Evolutionary conservation across 2,329 filamentous ascomycete species (phyloP).

Genomic region (Pestalotiopsis fici): DNA sequence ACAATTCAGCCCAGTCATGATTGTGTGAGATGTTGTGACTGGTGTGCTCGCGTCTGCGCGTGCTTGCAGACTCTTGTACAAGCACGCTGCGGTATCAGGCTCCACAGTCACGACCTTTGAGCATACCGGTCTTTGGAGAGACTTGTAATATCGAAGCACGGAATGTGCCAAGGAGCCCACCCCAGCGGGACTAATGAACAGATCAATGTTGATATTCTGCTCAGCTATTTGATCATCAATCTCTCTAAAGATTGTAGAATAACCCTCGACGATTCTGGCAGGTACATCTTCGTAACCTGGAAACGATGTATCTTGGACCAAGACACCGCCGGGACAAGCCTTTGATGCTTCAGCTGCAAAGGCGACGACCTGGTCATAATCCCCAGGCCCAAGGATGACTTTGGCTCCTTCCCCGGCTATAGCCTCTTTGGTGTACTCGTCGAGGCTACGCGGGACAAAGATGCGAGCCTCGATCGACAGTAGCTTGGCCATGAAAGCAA

Average conservation of each 20-base stretch:
- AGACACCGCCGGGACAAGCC: conserved; percentile 40
- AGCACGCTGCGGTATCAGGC: conserved; percentile 63
- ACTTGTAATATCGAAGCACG: conserved; percentile 65
- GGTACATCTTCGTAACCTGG: conserved; percentile 68
- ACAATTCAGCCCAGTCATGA: conserved; percentile 76
- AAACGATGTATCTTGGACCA: conserved; percentile 72
- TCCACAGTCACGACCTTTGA: conserved; percentile 67
- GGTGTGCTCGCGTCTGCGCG: conserved; percentile 42
- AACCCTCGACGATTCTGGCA: conserved; percentile 70
- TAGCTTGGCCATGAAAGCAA: conserved; percentile 66
- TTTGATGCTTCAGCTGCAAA: conserved; percentile 46
- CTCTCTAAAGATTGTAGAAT: conserved; percentile 71
- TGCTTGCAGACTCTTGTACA: conserved; percentile 52
- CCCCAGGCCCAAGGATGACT: conserved; percentile 54
- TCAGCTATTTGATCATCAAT: conserved; percentile 60
- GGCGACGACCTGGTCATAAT: conserved; percentile 65
- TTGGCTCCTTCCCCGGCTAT: conserved; percentile 65
- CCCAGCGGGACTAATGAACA: conserved; percentile 67
- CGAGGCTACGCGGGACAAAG: conserved; percentile 64
- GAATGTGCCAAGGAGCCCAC: conserved; percentile 75
- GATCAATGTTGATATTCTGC: conserved; percentile 37
- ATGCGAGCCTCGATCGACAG: conserved; percentile 58
- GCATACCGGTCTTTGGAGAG: neutral
- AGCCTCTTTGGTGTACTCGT: conserved; percentile 48
- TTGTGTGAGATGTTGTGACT: conserved; percentile 60